phyloP scores from a whole-genome alignment of 176 grass and related monocot species.

The Aegilops longissima region DNA sequence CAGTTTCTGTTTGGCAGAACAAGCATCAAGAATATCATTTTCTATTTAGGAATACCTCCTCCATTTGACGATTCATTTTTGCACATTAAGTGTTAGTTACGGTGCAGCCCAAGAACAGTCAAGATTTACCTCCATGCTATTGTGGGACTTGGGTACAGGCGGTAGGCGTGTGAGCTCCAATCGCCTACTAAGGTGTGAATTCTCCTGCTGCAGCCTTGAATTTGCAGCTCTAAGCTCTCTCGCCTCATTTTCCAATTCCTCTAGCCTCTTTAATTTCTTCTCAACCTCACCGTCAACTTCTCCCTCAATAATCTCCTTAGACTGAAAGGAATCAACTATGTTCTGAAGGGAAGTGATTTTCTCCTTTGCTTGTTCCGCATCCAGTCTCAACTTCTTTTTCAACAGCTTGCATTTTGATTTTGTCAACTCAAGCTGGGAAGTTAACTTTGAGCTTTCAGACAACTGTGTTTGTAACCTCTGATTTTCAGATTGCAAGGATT shows the following conservation, averaged over 20 bases:
- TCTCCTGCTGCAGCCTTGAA: slow-evolving; percentile 65
- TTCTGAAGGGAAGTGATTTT: slow-evolving; percentile 53
- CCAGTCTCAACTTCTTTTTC: slow-evolving; percentile 50
- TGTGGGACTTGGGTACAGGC: slow-evolving; percentile 46
- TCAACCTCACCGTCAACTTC: slow-evolving; percentile 40
- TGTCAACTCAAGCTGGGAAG: slow-evolving; percentile 58
- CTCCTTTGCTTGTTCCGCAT: slow-evolving; percentile 58
- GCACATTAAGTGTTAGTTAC: slow-evolving; percentile 24
- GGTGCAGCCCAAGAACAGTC: slow-evolving; percentile 32
- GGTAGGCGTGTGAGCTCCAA: slow-evolving; percentile 52
- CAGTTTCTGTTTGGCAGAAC: slow-evolving; percentile 19
- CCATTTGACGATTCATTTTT: slow-evolving; percentile 33
- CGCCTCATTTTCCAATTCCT: slow-evolving; percentile 63
- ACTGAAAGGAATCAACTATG: slow-evolving; percentile 36
- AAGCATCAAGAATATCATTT: slow-evolving; percentile 25
- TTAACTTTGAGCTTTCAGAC: slow-evolving; percentile 42
- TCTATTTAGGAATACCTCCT: slow-evolving; percentile 12
- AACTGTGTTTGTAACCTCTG: slow-evolving; percentile 56
- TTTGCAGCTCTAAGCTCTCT: slow-evolving; percentile 54
- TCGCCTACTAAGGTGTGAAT: slow-evolving; percentile 55
- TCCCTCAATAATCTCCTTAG: slow-evolving; percentile 32
- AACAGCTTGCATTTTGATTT: slow-evolving; percentile 61
- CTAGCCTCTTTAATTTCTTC: slow-evolving; percentile 47
- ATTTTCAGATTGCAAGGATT: slow-evolving; percentile 82
- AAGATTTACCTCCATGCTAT: slow-evolving; percentile 59